These are phyloP conservation scores for Thalassiosira allenii DNA, from an alignment of 352 stramenopile genomes.

Conservation along the genomic window DNA sequence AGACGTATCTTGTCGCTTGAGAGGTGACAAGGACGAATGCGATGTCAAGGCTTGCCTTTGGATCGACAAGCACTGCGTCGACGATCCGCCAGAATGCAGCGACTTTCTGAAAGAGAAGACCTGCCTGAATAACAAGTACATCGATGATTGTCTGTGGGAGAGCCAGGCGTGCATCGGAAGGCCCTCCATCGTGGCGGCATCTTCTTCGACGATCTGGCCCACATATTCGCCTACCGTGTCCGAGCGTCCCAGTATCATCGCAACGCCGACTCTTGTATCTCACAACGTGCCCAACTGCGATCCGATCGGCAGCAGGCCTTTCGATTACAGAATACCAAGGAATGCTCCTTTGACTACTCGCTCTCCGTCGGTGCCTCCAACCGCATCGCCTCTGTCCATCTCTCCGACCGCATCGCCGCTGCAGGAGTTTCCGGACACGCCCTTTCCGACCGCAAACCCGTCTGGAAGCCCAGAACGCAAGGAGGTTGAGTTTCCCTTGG, in stretches of 20 bases:
- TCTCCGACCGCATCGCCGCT: no score
- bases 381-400: no score
- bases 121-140: background rate
- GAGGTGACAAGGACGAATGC: no score
- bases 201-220: background rate
- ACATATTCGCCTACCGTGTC: background rate
- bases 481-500: background rate
- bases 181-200: no score
- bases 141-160: background rate
- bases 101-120: background rate
- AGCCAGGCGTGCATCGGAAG: no score
- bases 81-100: background rate
- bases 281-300: conserved; percentile 4
- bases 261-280: background rate
- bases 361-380: background rate
- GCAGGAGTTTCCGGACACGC: no score
- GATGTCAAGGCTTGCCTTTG: no score
- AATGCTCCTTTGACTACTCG: background rate
- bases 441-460: conserved; percentile 6
- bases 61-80: background rate
- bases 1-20: no score
- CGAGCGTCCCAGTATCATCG: background rate
- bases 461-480: background rate
- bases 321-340: background rate
- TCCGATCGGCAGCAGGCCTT: conserved; percentile 19